A percentile compares a stretch with the other conserved stretches of the same genome.
Conservation (phyloP, 75 land plant genomes). For the Picea sitchensis region DNA sequence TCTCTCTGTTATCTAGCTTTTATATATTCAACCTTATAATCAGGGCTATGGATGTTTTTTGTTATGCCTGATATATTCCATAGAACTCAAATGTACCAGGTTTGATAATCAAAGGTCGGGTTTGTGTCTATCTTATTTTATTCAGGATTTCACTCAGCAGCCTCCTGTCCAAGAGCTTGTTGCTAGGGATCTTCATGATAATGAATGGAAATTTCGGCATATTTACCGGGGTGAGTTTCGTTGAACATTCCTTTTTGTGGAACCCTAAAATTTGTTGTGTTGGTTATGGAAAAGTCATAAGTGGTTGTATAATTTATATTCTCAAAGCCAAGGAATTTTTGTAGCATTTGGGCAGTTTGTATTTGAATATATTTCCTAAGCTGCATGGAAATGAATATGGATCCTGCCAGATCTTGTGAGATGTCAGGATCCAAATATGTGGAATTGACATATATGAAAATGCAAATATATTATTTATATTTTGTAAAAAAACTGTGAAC, state of each 20-base stretch:
- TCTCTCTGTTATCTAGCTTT: not conserved
- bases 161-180: slow-evolving; percentile 89
- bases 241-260: not conserved
- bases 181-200: slow-evolving; percentile 85
- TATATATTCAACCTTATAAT: not conserved
- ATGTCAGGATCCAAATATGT: too few species aligned
- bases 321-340: too few species aligned
- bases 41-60: not conserved
- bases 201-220: slow-evolving; percentile 85
- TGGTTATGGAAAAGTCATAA: too few species aligned
- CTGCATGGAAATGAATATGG: too few species aligned
- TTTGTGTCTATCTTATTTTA: not conserved
- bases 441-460: too few species aligned
- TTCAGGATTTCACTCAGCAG: slow-evolving; percentile 72
- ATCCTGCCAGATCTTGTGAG: too few species aligned
- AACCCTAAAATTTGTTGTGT: too few species aligned
- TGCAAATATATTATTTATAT: too few species aligned
- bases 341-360: too few species aligned
- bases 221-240: slow-evolving; percentile 69
- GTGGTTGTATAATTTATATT: too few species aligned
- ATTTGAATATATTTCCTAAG: too few species aligned
- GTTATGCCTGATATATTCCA: not conserved
- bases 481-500: too few species aligned
- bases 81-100: not conserved
- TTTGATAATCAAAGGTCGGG: not conserved